Base-by-base conservation (phyloP, 345 rosid genomes). In the Gossypium turneri region DNA sequence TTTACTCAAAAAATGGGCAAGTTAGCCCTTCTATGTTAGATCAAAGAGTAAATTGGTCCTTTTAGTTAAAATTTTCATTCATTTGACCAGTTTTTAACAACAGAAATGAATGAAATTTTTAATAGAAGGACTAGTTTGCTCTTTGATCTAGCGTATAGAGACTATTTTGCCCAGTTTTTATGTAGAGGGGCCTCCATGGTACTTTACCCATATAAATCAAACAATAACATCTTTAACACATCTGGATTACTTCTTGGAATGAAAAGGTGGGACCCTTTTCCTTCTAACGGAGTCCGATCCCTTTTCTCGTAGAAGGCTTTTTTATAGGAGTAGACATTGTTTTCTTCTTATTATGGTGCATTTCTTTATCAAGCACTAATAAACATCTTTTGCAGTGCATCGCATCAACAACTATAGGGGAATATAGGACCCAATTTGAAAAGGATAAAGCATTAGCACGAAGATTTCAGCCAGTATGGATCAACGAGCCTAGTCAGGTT, bases 401-500 rank as follows among this genome's bases (percentile, higher is more conserved):
- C 72, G 97, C 99, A 29, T 89, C 99, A 79, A 95, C 99, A 45
- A 95, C 99, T 38, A 69, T 91, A 72, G 93, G 90, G 62, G 99
- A 95, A 82, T 90, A 81, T 72, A 86, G 99, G 84, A 67, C 84
- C 59, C 92, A 95, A 76, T 87, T 95, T 82, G 99, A 95, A 82
- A 88, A 82, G 79, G 99, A 95, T 84, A 93, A 93, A 88, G 99
- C 99, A 69, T 80, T 93, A 75, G 96, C 99, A 11, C 86, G 98
- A 75, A 88, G 99, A 78, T 95, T 95, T 79, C 99, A 93, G 79
- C 99, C 99, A 34, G 94, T 95, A 68, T 76, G 87, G 82, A 84
- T 95, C 74, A 84, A 88, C 75, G 99, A 95, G 85, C 99, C 99
- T 61, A 90, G 86, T 83, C 86, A 95, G 96, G 99, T 95, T 71